These are phyloP conservation scores for Tephrocybe rancida DNA, from an alignment of 768 basidiomycete genomes.

Conservation along the genomic window DNA sequence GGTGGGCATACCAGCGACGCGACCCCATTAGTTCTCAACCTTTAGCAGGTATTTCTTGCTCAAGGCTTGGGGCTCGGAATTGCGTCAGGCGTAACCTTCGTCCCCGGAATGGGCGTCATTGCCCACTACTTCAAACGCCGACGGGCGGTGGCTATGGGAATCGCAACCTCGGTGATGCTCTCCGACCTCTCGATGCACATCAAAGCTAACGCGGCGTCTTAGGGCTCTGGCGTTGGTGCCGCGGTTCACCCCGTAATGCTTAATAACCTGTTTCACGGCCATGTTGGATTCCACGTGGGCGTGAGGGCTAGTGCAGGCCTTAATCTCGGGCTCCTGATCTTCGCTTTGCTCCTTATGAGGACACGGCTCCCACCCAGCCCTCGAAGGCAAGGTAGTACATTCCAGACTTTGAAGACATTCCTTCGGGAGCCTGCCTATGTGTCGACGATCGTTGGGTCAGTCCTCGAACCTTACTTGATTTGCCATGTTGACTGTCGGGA, in stretches of 20 bases:
- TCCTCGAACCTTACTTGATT: neutral
- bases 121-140: conserved; percentile 51
- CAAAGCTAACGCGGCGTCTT: neutral
- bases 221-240: conserved; percentile 59
- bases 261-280: conserved; percentile 53
- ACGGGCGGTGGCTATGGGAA: conserved; percentile 50
- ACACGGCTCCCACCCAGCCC: conserved; percentile 42
- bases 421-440: conserved; percentile 46
- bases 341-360: conserved; percentile 32
- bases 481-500: neutral
- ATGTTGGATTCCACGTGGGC: conserved; percentile 53
- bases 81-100: conserved; percentile 47
- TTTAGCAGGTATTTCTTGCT: conserved; percentile 42
- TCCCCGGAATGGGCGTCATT: conserved; percentile 48
- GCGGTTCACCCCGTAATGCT: conserved; percentile 68
- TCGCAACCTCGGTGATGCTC: conserved; percentile 41
- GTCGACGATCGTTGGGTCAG: conserved; percentile 39
- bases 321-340: conserved; percentile 24
- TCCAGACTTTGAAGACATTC: conserved; percentile 33
- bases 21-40: neutral
- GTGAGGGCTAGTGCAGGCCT: conserved; percentile 33
- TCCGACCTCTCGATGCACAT: conserved; percentile 3
- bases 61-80: conserved; percentile 51
- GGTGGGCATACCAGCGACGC: conserved; percentile 7
- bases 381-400: conserved; percentile 28